Percentiles rank a stretch among this genome's conserved stretches.
phyloP scores from a whole-genome alignment of 2,329 filamentous ascomycete species.

The Alternaria panax region DNA sequence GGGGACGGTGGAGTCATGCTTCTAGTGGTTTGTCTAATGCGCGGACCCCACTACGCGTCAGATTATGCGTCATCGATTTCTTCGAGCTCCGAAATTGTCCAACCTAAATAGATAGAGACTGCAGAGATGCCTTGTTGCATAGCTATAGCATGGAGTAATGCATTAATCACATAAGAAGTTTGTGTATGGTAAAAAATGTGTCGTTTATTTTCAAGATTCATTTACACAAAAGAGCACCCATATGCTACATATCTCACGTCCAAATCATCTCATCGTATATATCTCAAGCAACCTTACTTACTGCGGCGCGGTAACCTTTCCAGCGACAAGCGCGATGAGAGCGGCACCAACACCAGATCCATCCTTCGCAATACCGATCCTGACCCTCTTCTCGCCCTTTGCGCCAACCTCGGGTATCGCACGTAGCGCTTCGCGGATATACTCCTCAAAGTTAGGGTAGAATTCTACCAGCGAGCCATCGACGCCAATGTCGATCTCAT shows the following conservation, averaged over 20 bases:
- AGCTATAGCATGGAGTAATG: not conserved
- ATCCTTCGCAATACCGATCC: slow-evolving; percentile 96
- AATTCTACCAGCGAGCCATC: slow-evolving; percentile 95
- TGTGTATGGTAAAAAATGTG: not conserved
- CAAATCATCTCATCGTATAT: not conserved
- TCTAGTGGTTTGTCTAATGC: not conserved
- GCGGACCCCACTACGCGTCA: not conserved
- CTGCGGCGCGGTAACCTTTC: slow-evolving; percentile 52
- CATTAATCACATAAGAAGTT: not conserved
- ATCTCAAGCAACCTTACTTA: slow-evolving; percentile 1
- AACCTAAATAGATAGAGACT: not conserved
- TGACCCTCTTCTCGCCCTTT: slow-evolving; percentile 81
- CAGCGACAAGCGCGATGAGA: slow-evolving; percentile 89
- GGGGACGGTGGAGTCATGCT: not conserved
- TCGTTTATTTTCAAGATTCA: not conserved
- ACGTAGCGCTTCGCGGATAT: slow-evolving; percentile 82
- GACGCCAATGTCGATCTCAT: slow-evolving; percentile 88
- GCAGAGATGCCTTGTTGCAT: not conserved
- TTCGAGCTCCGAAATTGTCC: not conserved
- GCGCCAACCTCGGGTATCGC: slow-evolving; percentile 79
- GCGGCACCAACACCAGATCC: slow-evolving; percentile 95
- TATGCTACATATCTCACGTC: not conserved
- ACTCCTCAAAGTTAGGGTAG: slow-evolving; percentile 89
- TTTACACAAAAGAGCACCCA: not conserved
- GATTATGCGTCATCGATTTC: slow-evolving; percentile 1